These are phyloP conservation scores for Gliomastix tumulicola DNA, from an alignment of 2,329 filamentous ascomycete species.

Conservation along the genomic window DNA sequence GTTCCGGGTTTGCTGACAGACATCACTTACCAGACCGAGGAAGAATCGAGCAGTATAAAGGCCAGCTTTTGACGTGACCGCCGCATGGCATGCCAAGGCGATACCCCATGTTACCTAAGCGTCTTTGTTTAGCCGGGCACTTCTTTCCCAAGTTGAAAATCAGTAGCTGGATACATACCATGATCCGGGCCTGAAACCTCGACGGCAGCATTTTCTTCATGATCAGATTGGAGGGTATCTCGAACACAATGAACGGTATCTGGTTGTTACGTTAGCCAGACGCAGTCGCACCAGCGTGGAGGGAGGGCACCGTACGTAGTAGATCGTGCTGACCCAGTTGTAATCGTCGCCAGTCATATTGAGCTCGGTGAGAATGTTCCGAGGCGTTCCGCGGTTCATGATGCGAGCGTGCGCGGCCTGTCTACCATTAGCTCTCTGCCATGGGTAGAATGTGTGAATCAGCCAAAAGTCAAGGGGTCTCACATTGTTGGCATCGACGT, in stretches of 20 bases:
- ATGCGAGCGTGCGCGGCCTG: not conserved
- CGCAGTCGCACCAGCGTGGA: too few relatives aligned
- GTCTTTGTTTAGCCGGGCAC: not conserved
- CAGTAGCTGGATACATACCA: not conserved
- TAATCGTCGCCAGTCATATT: not conserved
- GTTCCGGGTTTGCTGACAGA: not conserved
- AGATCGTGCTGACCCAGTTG: conserved; percentile 1
- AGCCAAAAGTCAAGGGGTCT: not conserved
- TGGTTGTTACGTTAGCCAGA: too few relatives aligned
- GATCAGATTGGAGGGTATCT: not conserved
- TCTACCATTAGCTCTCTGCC: not conserved
- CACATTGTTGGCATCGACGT: not conserved
- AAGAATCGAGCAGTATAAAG: not conserved
- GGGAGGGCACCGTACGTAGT: not conserved
- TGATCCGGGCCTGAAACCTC: not conserved
- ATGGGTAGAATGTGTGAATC: too few relatives aligned
- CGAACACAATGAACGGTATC: not conserved
- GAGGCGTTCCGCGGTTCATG: not conserved
- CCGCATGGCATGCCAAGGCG: not conserved
- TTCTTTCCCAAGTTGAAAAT: not conserved
- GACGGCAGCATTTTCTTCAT: not conserved
- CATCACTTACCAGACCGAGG: not conserved
- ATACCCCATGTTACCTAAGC: not conserved
- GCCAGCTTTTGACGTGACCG: not conserved
- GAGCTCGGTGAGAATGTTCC: not conserved